Base-by-base conservation (phyloP, 2,329 filamentous ascomycete genomes). In the Diplocarpon mali region DNA sequence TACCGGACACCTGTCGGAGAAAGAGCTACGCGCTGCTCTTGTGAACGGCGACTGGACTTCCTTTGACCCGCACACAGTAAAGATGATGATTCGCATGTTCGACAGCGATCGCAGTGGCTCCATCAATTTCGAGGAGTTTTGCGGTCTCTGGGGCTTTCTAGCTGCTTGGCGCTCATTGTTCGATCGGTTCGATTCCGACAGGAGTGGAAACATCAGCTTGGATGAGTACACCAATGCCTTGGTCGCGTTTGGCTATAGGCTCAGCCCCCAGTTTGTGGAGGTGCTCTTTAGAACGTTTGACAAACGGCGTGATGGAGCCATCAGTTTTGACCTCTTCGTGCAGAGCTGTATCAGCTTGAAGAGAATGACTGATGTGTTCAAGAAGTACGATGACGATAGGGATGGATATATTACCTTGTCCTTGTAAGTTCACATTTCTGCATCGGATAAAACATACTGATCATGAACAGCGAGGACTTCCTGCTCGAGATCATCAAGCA, bases 21-120 rank as follows among this genome's bases (percentile, higher is more conserved):
- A 73, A 41, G 90, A 96, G 65, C 80, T 98, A 35, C 83, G 85
- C 9, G 82, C 85, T 1, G 92, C 92, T 15, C 78, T 98, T 5
- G 89, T 96, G 48, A 98, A 98, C 62, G 90, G 89, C 44, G 92
- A 98, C 71, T 95, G 86, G 78, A 86, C 86, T 1, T 78, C 87
- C 4, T 98, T 98, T 64, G 89, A 98, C 65, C 75, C 80, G 4
- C 85, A 95, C 57, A 98, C 92, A 1, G 89, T 96, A 53, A 83
- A 83, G 60, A 95, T 96, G 86, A 95, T 98, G 89, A 95, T 98
- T 55, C 84, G 89, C 61, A 96, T 98, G 92, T 98, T 98, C 67
- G 90, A 96, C 67, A 85, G 83, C 47, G 85, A 95, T 66, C 83
- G 85, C 56, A 84, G 77, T 50, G 88, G 89, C 41, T 85, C 83